phyloP scores from a whole-genome alignment of 2,329 filamentous ascomycete species.

The Neonectria coccinea region DNA sequence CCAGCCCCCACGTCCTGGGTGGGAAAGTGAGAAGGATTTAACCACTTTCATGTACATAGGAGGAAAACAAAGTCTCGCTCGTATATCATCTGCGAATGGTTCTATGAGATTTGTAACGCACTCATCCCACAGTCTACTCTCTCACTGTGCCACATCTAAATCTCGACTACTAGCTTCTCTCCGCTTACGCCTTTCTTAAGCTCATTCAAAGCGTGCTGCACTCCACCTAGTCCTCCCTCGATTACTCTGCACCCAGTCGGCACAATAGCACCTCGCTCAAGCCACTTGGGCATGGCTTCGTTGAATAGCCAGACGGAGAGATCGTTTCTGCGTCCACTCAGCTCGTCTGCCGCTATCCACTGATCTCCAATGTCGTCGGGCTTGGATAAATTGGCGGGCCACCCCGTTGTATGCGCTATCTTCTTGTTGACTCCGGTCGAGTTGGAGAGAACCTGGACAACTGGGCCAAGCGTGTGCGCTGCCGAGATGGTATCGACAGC shows the following conservation, averaged over 20 bases:
- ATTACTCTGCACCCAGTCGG: background rate
- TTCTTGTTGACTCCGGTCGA: background rate
- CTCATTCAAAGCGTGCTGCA: constrained; percentile 4
- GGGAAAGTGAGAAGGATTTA: too few relatives aligned
- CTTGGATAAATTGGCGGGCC: background rate
- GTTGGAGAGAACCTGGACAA: constrained; percentile 4
- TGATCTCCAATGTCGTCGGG: background rate
- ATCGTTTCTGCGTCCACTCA: constrained; percentile 7
- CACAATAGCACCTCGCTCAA: constrained; percentile 9
- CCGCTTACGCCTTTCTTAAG: constrained; percentile 12
- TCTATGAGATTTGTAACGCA: too few relatives aligned
- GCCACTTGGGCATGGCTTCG: constrained; percentile 3
- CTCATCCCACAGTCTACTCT: too few relatives aligned
- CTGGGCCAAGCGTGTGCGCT: background rate
- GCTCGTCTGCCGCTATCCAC: background rate
- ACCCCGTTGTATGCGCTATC: background rate
- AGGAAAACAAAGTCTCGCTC: background rate
- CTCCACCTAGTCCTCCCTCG: background rate
- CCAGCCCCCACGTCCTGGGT: too few relatives aligned
- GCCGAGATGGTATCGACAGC: constrained; percentile 9
- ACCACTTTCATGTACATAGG: too few relatives aligned
- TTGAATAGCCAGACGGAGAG: constrained; percentile 9
- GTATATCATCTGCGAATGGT: background rate
- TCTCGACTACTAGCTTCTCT: constrained; percentile 12
- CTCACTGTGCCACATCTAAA: background rate